A percentile compares a stretch with the other conserved stretches of the same genome.
Conservation (phyloP, 345 rosid genomes). For the Lepidium africanum region DNA sequence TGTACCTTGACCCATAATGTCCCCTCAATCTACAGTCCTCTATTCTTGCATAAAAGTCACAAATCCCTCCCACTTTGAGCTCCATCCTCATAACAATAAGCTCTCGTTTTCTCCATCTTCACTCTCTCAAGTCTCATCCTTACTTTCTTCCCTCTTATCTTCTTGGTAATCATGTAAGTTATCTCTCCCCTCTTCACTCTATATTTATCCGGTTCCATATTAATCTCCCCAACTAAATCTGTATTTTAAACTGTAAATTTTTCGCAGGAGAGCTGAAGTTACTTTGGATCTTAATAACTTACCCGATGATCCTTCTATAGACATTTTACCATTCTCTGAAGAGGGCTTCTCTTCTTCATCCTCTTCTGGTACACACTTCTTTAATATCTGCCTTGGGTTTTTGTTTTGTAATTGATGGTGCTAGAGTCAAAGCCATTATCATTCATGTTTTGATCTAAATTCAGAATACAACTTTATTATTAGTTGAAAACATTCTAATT, state of each 20-base stretch:
- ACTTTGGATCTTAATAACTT: constrained; percentile 93
- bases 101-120: constrained; percentile 39
- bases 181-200: constrained; percentile 22
- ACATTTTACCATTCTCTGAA: constrained; percentile 44
- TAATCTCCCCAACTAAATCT: neutral
- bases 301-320: constrained; percentile 66
- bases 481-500: neutral
- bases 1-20: constrained; percentile 10
- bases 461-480: constrained; percentile 15
- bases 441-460: constrained; percentile 12
- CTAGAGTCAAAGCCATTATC: constrained; percentile 5
- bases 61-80: constrained; percentile 4
- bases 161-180: constrained; percentile 62
- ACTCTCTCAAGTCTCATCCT: constrained; percentile 39
- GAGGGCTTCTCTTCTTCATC: constrained; percentile 48
- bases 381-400: neutral
- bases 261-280: constrained; percentile 69
- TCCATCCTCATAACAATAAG: constrained; percentile 44
- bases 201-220: neutral
- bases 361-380: constrained; percentile 44
- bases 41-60: constrained; percentile 13
- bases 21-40: constrained; percentile 7
- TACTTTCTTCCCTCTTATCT: constrained; percentile 27
- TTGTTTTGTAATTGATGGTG: neutral
- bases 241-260: neutral